Evolutionary conservation across 2,329 filamentous ascomycete species (phyloP), one percentile per base, ranked within the genome.

Genomic region (Sclerotinia subarctica): DNA sequence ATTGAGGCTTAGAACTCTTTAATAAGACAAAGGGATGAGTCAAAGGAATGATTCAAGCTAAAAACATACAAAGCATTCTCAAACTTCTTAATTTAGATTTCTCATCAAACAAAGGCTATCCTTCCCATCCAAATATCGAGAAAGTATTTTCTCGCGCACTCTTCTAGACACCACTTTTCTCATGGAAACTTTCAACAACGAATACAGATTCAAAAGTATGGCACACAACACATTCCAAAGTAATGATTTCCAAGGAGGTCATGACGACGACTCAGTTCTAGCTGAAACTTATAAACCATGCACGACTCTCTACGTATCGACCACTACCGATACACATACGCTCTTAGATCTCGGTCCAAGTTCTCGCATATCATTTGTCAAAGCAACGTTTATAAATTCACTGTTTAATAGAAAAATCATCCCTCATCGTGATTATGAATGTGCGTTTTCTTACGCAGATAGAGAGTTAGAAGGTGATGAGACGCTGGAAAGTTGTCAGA

Each of bases 51-150:
- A 21, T 51, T 24, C 46, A 51, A 51, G 47, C 46, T 51, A 11
- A 63, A 21, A 13, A 38, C 32, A 42, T 26, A 51, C 32, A 62
- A 62, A 63, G 32, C 59, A 63, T 51, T 42, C 29, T 42, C 59
- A 51, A 62, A 42, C 46, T 21, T 26, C 58, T 49, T 52, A 42
- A 51, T 63, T 42, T 63, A 63, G 59, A 63, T 51, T 1, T 13
- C 59, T 51, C 19, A 8, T 51, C 59, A 38, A 26, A 51, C 59
- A 63, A 63, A 63, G 59, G 29, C 3, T 29, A 35, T 32, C 26
- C 10, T 32, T 49, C 35, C n/a, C 44, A 49, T 35, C 44, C 35
- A 49, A 38, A 49, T 24, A 26, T 2, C 10, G 44, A 19, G 26
- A 24, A 26, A 24, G 42, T 8, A 2, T 51, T 38, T 38, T 5